Percentiles rank a stretch among this genome's conserved stretches.
phyloP scores from a whole-genome alignment of 2,329 filamentous ascomycete genomes.

The Lasiodiplodia sp. region DNA sequence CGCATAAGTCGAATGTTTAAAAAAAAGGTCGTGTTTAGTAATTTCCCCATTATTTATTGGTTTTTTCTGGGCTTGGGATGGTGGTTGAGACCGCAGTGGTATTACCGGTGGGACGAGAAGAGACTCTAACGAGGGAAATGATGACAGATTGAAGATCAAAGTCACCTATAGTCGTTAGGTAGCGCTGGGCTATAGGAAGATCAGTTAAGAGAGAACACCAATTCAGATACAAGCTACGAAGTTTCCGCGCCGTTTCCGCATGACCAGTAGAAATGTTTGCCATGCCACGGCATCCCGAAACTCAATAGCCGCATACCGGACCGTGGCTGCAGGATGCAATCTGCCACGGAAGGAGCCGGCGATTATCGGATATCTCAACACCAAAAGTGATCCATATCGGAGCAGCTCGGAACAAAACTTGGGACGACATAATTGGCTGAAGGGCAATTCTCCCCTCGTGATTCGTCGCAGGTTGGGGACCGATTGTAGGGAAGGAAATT shows the following conservation, averaged over 20 bases:
- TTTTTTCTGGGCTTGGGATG: too few species aligned
- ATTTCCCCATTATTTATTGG: too few species aligned
- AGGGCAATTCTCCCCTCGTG: background rate
- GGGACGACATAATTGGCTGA: background rate
- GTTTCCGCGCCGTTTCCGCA: background rate
- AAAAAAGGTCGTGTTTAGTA: too few species aligned
- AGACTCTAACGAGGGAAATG: too few species aligned
- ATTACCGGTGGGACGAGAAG: too few species aligned
- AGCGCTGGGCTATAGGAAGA: too few species aligned
- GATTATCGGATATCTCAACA: background rate
- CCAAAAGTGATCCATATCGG: background rate
- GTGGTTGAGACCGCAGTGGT: too few species aligned
- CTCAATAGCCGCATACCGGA: background rate
- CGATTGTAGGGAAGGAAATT: background rate
- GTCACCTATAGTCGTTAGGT: too few species aligned
- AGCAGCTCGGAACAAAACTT: too few species aligned
- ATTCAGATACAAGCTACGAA: conserved; percentile 47
- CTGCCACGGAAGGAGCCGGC: background rate
- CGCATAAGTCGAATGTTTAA: too few species aligned
- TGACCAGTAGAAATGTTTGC: background rate
- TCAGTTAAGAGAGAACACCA: too few species aligned
- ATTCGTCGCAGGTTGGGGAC: background rate
- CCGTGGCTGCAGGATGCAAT: background rate
- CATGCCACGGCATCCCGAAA: background rate
- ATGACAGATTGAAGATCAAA: too few species aligned